Percentiles rank a stretch among this genome's conserved stretches.
These are phyloP conservation scores for Phytopythium chamaehyphon DNA, from an alignment of 352 stramenopile genomes.

Conservation along the genomic window DNA sequence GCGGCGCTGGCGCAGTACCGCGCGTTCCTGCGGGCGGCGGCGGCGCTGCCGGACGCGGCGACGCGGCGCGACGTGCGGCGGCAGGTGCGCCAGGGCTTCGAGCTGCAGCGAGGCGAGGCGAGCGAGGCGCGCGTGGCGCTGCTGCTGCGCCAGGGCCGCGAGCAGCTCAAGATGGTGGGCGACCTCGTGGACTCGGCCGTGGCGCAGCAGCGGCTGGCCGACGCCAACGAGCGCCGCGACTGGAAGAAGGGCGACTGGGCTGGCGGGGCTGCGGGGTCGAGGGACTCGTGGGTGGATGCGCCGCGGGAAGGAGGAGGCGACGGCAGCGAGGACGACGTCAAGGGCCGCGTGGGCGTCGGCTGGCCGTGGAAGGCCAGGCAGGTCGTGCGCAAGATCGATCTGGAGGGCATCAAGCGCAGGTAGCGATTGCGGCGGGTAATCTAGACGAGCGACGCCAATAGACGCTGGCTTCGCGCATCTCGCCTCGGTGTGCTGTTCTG, in stretches of 20 bases:
- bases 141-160: slow-evolving; percentile 47
- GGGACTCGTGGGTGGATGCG: slow-evolving; percentile 36
- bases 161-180: slow-evolving; percentile 67
- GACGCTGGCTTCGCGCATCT: not conserved
- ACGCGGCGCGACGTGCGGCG: slow-evolving; percentile 48
- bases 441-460: not conserved
- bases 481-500: not conserved
- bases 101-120: slow-evolving; percentile 38
- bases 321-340: slow-evolving; percentile 44
- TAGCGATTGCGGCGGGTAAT: slow-evolving; percentile 9
- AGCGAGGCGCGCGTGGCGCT: slow-evolving; percentile 46
- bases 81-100: slow-evolving; percentile 60
- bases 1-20: slow-evolving; percentile 58
- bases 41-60: slow-evolving; percentile 30
- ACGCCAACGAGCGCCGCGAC: slow-evolving; percentile 4
- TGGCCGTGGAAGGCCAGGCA: slow-evolving; percentile 67
- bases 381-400: slow-evolving; percentile 38
- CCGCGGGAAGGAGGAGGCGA: slow-evolving; percentile 10
- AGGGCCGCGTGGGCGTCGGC: slow-evolving; percentile 47
- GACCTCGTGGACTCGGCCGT: slow-evolving; percentile 64
- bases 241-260: slow-evolving; percentile 24
- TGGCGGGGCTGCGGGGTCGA: not conserved
- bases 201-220: slow-evolving; percentile 33
- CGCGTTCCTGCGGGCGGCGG: slow-evolving; percentile 56
- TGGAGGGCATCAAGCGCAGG: slow-evolving; percentile 50